Conservation (phyloP, 164 flowering plant genomes). For the Magnolia kwangsiensis region DNA sequence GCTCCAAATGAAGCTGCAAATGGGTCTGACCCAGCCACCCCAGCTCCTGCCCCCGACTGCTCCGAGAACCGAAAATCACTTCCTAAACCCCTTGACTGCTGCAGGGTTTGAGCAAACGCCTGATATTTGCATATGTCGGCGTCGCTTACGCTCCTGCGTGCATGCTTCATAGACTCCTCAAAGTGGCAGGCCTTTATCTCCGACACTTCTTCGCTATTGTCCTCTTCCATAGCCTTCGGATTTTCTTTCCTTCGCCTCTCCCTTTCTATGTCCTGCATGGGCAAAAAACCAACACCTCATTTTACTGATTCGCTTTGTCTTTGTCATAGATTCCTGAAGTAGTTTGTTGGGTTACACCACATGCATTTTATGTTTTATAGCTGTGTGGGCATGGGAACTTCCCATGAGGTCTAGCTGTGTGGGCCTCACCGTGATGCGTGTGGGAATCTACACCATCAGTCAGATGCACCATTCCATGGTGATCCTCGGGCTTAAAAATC, state of each 20-base stretch:
- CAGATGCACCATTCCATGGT: no score
- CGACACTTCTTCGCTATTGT: conserved; percentile 52
- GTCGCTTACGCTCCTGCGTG: conserved; percentile 80
- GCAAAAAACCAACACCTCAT: no score
- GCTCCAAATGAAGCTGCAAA: conserved; percentile 46
- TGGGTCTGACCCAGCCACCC: conserved; percentile 44
- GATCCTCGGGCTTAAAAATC: no score
- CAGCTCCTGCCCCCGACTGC: conserved; percentile 27
- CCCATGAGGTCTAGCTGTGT: no score
- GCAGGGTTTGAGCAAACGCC: conserved; percentile 80
- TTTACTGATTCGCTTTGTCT: no score
- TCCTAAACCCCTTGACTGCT: conserved; percentile 84
- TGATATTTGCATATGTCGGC: conserved; percentile 85
- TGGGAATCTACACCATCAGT: no score
- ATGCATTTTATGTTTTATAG: no score
- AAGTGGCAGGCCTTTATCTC: conserved; percentile 79
- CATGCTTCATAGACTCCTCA: conserved; percentile 84
- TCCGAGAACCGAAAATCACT: conserved; percentile 51
- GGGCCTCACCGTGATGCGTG: no score
- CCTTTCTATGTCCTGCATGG: conserved; percentile 70
- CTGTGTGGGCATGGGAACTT: no score
- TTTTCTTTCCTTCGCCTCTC: conserved; percentile 66
- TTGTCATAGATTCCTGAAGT: no score
- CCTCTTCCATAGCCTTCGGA: conserved; percentile 84
- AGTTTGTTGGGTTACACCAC: no score